Base-by-base conservation (phyloP, 192 early-diverging fungal species). In the Bifiguratus adelaidae region DNA sequence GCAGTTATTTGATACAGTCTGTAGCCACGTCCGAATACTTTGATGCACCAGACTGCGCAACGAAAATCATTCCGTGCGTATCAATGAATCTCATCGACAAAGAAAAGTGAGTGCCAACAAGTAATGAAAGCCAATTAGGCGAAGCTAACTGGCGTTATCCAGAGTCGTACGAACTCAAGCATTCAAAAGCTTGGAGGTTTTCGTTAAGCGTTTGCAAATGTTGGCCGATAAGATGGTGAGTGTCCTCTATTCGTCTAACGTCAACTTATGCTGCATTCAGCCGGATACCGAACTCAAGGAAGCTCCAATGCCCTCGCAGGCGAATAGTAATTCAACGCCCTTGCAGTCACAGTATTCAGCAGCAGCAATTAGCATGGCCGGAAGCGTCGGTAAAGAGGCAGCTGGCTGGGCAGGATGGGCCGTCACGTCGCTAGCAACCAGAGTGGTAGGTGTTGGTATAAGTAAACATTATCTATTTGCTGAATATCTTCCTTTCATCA, bases 341-440 rank as follows among this genome's bases (percentile, higher is more conserved):
- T n/a, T n/a, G n/a, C n/a, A n/a, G n/a, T n/a, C n/a, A n/a, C n/a
- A n/a, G n/a, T n/a, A n/a, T n/a, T n/a, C n/a, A n/a, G n/a, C n/a
- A n/a, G 65, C 52, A 5, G 36, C 32, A 22, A 28, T 35, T 35
- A 54, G 47, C 22, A 46, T 48, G 19, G 43, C 52, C 20, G 56
- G 45, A 30, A 56, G 60, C 24, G 54, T 76, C 18, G 69, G 62
- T 3, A 67, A 54, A 20, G 62, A 62, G 12, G 64, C 76, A 2
- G 82, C 83, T 44, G 80, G 82, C 21, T 90, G 89, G 85, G 79
- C 83, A 33, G 85, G 83, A 4, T 92, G 92, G 92, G 92, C 92
- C 0, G 81, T 91, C 3, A 86, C 86, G 3, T 88, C 85, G 8
- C 60, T 88, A 34, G 74, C 80, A 13, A 82, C 70, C 24, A 68